These are phyloP conservation scores for Saccharata proteae DNA, from an alignment of 2,329 filamentous ascomycete genomes.

Conservation along the genomic window DNA sequence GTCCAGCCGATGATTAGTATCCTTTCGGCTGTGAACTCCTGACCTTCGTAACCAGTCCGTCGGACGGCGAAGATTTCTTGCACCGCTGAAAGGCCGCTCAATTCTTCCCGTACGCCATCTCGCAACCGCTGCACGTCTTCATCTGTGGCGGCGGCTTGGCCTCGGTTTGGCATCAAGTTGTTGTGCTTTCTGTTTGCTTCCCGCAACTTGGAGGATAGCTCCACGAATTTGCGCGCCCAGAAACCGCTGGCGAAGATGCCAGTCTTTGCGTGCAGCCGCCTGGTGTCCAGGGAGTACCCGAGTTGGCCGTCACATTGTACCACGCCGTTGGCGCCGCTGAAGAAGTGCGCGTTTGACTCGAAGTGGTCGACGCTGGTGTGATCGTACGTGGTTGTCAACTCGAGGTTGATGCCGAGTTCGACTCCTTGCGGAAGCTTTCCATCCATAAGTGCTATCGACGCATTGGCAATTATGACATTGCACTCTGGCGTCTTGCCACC, in stretches of 20 bases:
- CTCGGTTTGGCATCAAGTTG: constrained; percentile 4
- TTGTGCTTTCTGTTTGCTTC: constrained; percentile 7
- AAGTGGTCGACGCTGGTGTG: constrained; percentile 18
- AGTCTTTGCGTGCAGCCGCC: constrained; percentile 18
- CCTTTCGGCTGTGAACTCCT: constrained; percentile 11
- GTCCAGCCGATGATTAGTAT: constrained; percentile 27
- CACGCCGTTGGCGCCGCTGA: constrained; percentile 18
- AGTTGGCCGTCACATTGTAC: constrained; percentile 15
- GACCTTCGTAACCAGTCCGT: constrained; percentile 13
- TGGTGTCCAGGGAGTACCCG: constrained; percentile 14
- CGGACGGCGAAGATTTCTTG: constrained; percentile 30
- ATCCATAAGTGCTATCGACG: constrained; percentile 28
- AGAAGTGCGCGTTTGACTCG: constrained; percentile 23
- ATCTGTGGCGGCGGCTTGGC: constrained; percentile 7
- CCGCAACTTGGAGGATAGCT: constrained; percentile 9
- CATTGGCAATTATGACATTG: constrained; percentile 29
- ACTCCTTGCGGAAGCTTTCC: constrained; percentile 22
- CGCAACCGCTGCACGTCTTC: constrained; percentile 9
- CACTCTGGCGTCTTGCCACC: constrained; percentile 13
- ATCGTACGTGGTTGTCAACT: constrained; percentile 22
- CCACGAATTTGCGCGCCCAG: constrained; percentile 22
- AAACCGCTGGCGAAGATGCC: constrained; percentile 30
- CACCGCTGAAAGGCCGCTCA: constrained; percentile 27
- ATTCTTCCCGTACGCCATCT: constrained; percentile 17
- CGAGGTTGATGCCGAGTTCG: constrained; percentile 20